These are phyloP conservation scores for Jimgerdemannia lactiflua DNA, from an alignment of 192 early-diverging fungal genomes.

Conservation along the genomic window DNA sequence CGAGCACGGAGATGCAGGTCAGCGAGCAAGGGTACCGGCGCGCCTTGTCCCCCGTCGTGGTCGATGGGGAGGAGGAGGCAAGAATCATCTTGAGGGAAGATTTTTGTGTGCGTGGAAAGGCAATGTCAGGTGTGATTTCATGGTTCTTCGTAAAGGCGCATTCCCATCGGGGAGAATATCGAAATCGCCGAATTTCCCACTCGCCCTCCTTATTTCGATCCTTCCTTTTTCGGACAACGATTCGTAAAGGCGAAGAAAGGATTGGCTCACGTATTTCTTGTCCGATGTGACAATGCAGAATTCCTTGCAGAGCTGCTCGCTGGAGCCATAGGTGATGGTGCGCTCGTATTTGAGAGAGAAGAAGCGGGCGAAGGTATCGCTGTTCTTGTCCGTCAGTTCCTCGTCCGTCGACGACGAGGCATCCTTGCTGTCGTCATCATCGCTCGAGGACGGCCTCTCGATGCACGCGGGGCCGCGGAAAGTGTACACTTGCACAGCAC, in stretches of 20 bases:
- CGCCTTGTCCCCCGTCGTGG: slow-evolving; percentile 26
- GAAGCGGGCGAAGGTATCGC: slow-evolving; percentile 27
- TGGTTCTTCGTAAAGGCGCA: no score
- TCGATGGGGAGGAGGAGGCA: slow-evolving; percentile 46
- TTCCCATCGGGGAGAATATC: no score
- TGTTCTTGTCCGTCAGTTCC: slow-evolving; percentile 1
- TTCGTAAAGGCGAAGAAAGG: background rate
- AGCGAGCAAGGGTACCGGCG: slow-evolving; percentile 47
- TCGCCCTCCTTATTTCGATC: background rate
- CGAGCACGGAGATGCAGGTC: slow-evolving; percentile 43
- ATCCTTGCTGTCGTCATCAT: background rate
- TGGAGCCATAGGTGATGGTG: slow-evolving; percentile 25
- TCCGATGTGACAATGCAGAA: slow-evolving; percentile 63
- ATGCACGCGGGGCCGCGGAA: slow-evolving; percentile 13
- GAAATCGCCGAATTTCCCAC: no score
- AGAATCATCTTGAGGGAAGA: slow-evolving; percentile 48
- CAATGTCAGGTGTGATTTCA: no score
- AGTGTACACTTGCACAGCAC: slow-evolving; percentile 34
- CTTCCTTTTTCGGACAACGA: background rate
- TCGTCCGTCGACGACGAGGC: background rate
- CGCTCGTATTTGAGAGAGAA: slow-evolving; percentile 37
- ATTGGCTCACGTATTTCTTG: slow-evolving; percentile 41
- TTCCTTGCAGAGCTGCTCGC: slow-evolving; percentile 53
- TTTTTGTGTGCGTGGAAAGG: no score
- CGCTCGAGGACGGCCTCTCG: background rate